phyloP scores from a whole-genome alignment of 1,139 yeast species.

The Yamadazyma kanchanaburiensis region DNA sequence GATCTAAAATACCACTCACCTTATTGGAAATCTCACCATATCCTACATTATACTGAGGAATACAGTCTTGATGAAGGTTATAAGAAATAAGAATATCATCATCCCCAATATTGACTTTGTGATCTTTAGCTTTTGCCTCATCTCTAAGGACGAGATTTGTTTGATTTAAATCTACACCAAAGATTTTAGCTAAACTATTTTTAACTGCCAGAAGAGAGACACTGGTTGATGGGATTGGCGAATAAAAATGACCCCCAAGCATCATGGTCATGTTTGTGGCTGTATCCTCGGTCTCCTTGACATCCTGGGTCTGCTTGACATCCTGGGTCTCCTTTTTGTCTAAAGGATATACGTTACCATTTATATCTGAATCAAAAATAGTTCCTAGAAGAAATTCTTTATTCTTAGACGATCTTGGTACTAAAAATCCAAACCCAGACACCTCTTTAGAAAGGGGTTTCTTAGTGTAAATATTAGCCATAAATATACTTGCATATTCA shows the following conservation, averaged over 20 bases:
- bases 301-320: conserved; percentile 22
- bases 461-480: conserved; percentile 54
- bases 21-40: conserved; percentile 48
- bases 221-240: conserved; percentile 41
- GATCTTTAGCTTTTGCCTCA: conserved; percentile 21
- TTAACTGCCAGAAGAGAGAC: conserved; percentile 44
- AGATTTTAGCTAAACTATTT: conserved; percentile 45
- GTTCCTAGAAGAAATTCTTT: conserved; percentile 73
- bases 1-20: conserved; percentile 19
- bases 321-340: conserved; percentile 1
- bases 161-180: conserved; percentile 42
- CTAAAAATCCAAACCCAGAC: conserved; percentile 82
- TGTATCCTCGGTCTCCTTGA: background rate
- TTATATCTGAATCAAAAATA: conserved; percentile 81
- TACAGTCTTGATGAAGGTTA: conserved; percentile 48
- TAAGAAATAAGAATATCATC: conserved; percentile 35
- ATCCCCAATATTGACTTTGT: conserved; percentile 17
- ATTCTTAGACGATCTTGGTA: conserved; percentile 58
- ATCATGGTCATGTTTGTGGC: conserved; percentile 71
- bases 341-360: conserved; percentile 5
- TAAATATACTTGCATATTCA: conserved; percentile 51
- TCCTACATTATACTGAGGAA: conserved; percentile 82
- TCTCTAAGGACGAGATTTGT: conserved; percentile 26
- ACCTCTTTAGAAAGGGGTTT: background rate
- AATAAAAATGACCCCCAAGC: conserved; percentile 71